Evolutionary conservation across 2,329 filamentous ascomycete genomes (phyloP), one percentile per base, ranked within the genome.

Genomic region (Aspergillaceae sp.): DNA sequence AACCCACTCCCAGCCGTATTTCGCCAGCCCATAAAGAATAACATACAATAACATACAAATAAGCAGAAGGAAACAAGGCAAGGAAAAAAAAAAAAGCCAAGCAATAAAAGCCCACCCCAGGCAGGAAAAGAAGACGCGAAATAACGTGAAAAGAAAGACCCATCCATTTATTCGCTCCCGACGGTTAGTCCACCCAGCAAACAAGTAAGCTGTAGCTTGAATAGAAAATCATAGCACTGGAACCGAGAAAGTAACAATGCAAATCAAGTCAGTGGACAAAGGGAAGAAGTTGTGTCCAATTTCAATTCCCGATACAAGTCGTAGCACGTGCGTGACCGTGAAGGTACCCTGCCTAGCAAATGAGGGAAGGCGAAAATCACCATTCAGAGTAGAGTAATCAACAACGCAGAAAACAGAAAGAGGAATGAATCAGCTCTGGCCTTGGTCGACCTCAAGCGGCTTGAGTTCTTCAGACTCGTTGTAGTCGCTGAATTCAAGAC

Each of bases 401-500:
- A 19, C 19, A 19, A 19, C 19, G 19, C 19, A 19, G 19, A 19
- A 19, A 19, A n/a, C 42, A 43, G 29, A 34, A 34, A 41, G n/a
- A 38, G 7, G 43, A 42, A 46, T 42, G 29, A 40, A 35, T 27
- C 41, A 48, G 34, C 52, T 51, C 47, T 57, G 50, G 41, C 43
- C 53, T 46, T 66, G 64, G 42, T 67, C 64, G 41, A 66, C 51
- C 27, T 66, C 63, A n/a, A 64, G 51, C 29, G 57, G 57, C 44
- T 67, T 64, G 29, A 71, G 55, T 37, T 68, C 64, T 44, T 70
- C 69, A 7, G 66, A 58, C 27, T 71, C 67, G 26, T 72, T 68
- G 41, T 71, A 73, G 48, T 74, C 71, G n/a, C 71, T 67, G 45
- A 72, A 73, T n/a, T 70, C 66, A 5, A 73, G 59, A n/a, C 69